phyloP scores from a whole-genome alignment of 164 flowering plant species.

The Aristolochia californica region DNA sequence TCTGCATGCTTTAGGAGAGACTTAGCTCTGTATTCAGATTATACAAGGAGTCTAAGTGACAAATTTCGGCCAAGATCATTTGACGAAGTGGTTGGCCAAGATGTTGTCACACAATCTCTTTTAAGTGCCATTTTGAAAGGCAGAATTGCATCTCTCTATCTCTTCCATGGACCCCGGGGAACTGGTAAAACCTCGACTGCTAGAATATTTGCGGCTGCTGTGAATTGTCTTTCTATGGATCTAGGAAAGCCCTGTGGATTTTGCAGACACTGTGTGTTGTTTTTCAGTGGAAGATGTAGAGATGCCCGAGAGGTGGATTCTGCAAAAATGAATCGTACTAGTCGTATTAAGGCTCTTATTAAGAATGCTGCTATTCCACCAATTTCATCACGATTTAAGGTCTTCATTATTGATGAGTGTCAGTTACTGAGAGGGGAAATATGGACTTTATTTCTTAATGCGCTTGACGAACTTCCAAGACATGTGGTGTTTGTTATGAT shows the following conservation, averaged over 20 bases:
- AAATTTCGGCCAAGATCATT: constrained; percentile 74
- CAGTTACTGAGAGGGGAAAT: constrained; percentile 54
- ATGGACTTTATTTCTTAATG: constrained; percentile 57
- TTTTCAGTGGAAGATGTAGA: constrained; percentile 56
- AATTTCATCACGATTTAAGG: constrained; percentile 56
- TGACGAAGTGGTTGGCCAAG: constrained; percentile 75
- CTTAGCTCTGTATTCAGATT: constrained; percentile 29
- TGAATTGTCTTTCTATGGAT: constrained; percentile 63
- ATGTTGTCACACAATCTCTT: constrained; percentile 51
- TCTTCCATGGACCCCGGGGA: constrained; percentile 94
- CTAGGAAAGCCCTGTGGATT: constrained; percentile 62
- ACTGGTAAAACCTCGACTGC: constrained; percentile 87
- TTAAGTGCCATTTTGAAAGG: constrained; percentile 42
- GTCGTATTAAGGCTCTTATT: constrained; percentile 38
- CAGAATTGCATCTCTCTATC: constrained; percentile 48
- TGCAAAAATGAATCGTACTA: constrained; percentile 36
- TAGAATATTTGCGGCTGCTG: constrained; percentile 80
- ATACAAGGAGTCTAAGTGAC: constrained; percentile 60
- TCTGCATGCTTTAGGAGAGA: constrained; percentile 22
- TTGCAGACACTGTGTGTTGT: constrained; percentile 57
- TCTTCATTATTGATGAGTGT: constrained; percentile 75
- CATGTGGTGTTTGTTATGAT: constrained; percentile 69
- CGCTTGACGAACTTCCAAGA: constrained; percentile 46
- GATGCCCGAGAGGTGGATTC: constrained; percentile 71
- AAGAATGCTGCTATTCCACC: constrained; percentile 51